Evolutionary conservation across 148 eudicot genomes (phyloP).

Genomic region (Euryodendron excelsum): DNA sequence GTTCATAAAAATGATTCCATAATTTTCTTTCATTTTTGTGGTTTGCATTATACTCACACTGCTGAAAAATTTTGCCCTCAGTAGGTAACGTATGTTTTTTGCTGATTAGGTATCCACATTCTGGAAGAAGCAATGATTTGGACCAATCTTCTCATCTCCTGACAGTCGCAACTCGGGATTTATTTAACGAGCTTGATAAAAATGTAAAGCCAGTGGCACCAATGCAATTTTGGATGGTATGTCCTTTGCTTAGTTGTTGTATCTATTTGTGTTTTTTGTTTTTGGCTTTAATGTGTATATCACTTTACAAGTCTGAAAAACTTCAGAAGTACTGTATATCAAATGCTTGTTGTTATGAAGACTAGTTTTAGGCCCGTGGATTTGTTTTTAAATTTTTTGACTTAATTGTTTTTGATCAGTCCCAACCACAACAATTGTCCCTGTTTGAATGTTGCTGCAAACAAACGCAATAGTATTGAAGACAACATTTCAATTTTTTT

Average conservation of each 20-base stretch:
- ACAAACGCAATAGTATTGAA: too few species aligned
- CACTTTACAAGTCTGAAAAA: neutral
- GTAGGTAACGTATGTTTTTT: slow-evolving; percentile 12
- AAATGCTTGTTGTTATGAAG: neutral
- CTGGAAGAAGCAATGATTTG: slow-evolving; percentile 69
- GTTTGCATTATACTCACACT: slow-evolving; percentile 6
- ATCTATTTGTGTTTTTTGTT: neutral
- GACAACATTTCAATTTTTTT: too few species aligned
- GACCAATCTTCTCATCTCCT: slow-evolving; percentile 87
- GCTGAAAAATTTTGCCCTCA: neutral
- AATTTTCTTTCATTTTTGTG: neutral
- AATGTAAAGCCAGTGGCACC: slow-evolving; percentile 94
- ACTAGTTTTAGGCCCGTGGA: too few species aligned
- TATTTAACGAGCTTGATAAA: slow-evolving; percentile 86
- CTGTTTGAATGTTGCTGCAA: too few species aligned
- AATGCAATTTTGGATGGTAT: slow-evolving; percentile 91
- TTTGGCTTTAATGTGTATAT: neutral
- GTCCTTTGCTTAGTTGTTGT: neutral
- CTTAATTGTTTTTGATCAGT: too few species aligned
- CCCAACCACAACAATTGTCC: too few species aligned
- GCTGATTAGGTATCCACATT: slow-evolving; percentile 65
- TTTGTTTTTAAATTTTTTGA: too few species aligned
- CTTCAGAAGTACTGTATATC: neutral
- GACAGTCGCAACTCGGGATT: slow-evolving; percentile 88
- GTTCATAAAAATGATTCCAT: neutral